Evolutionary conservation across 1,284 basidiomycete genomes (phyloP).

Genomic region (Inonotus hispidus): DNA sequence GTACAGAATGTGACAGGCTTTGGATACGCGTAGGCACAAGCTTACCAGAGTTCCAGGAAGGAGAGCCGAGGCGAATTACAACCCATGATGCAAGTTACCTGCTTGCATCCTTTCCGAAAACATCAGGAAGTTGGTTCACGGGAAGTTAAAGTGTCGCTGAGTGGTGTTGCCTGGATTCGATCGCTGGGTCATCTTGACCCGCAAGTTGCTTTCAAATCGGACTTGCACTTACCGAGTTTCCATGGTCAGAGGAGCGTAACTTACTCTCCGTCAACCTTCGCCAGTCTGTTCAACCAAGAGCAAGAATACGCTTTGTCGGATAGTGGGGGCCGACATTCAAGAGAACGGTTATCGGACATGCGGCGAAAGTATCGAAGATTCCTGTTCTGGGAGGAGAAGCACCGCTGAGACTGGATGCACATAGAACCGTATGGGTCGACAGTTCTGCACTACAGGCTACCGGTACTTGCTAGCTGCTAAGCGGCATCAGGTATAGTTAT

Average conservation of each 20-base stretch:
- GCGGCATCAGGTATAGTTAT: neutral
- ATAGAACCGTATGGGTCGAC: conserved; percentile 30
- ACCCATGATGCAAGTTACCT: conserved; percentile 61
- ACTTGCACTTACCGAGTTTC: conserved; percentile 33
- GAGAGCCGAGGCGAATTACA: conserved; percentile 51
- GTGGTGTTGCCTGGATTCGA: conserved; percentile 52
- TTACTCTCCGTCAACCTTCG: conserved; percentile 27
- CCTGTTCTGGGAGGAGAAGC: conserved; percentile 38
- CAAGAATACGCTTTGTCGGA: conserved; percentile 7
- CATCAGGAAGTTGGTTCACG: conserved; percentile 56
- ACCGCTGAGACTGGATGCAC: conserved; percentile 31
- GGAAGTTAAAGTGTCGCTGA: conserved; percentile 56
- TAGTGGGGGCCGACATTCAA: conserved; percentile 13
- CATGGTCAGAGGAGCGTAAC: conserved; percentile 36
- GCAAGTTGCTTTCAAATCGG: conserved; percentile 35
- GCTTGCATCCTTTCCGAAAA: conserved; percentile 37
- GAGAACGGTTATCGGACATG: conserved; percentile 45
- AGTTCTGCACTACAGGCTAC: neutral
- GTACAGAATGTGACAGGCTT: conserved; percentile 63
- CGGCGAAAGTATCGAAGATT: conserved; percentile 40
- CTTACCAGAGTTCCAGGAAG: conserved; percentile 33
- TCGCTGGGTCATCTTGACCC: conserved; percentile 45
- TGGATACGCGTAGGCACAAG: conserved; percentile 51
- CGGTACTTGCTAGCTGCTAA: neutral
- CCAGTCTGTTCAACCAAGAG: conserved; percentile 21